These are phyloP conservation scores for Starmera quercuum DNA, from an alignment of 805 yeast genomes.

Conservation along the genomic window DNA sequence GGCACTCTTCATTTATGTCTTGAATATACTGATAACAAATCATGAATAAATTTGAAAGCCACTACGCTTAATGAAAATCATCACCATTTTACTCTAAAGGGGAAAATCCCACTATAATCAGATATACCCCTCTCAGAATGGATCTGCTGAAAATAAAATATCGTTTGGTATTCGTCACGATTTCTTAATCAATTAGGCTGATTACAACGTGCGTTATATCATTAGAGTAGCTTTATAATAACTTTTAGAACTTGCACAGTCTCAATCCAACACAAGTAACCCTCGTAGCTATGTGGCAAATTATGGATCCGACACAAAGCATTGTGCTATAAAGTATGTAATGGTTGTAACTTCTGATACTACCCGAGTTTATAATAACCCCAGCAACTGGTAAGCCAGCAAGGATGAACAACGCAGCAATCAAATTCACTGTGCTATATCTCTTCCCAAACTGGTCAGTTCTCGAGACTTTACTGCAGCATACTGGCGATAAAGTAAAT, in stretches of 20 bases:
- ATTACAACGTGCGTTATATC: no score
- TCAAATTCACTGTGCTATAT: conserved; percentile 60
- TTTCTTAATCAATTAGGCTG: no score
- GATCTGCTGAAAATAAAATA: no score
- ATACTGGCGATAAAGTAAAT: conserved; percentile 58
- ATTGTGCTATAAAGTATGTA: conserved; percentile 38
- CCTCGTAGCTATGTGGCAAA: conserved; percentile 33
- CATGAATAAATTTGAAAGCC: no score
- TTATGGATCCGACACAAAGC: conserved; percentile 28
- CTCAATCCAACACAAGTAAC: conserved; percentile 35
- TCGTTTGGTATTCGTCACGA: no score
- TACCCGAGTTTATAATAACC: conserved; percentile 31
- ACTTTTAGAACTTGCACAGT: conserved; percentile 26
- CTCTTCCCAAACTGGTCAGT: conserved; percentile 60
- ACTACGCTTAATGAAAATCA: no score
- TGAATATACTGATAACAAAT: no score
- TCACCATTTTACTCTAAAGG: no score
- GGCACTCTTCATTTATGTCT: no score
- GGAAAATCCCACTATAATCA: no score
- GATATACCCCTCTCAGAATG: no score
- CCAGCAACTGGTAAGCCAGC: conserved; percentile 44
- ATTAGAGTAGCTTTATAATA: no score
- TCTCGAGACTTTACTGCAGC: conserved; percentile 58
- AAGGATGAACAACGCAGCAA: conserved; percentile 37
- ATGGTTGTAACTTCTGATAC: conserved; percentile 27